Evolutionary conservation across 225 moss, liverwort and hornwort genomes (phyloP).

Genomic region (Lunularia cruciata): DNA sequence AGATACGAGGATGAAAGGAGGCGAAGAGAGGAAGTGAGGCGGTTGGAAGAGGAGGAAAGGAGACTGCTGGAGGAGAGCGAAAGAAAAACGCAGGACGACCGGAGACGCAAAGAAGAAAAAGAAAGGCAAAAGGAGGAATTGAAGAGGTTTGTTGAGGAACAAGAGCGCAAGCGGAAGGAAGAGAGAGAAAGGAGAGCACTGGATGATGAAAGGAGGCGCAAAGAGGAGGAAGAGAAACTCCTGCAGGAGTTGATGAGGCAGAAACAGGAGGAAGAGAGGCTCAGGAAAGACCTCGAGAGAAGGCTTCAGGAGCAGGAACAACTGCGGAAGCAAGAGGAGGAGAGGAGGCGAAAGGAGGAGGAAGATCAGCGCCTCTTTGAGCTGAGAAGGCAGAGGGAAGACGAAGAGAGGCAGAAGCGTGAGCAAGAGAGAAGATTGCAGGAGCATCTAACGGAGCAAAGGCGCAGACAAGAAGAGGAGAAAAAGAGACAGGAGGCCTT

Average conservation of each 20-base stretch:
- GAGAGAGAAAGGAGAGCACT: slow-evolving; percentile 19
- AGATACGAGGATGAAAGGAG: slow-evolving; percentile 31
- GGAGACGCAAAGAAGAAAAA: slow-evolving; percentile 20
- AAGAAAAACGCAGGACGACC: slow-evolving; percentile 19
- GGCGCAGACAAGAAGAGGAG: slow-evolving; percentile 22
- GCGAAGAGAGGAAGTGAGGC: slow-evolving; percentile 26
- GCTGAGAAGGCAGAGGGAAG: slow-evolving; percentile 5
- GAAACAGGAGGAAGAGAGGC: slow-evolving; percentile 29
- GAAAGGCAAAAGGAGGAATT: slow-evolving; percentile 16
- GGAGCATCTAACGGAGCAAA: background rate
- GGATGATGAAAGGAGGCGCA: slow-evolving; percentile 21
- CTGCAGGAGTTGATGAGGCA: slow-evolving; percentile 2
- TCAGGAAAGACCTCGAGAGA: slow-evolving; percentile 17
- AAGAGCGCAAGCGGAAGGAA: slow-evolving; percentile 14
- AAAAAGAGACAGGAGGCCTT: slow-evolving; percentile 23
- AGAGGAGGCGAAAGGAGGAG: slow-evolving; percentile 14
- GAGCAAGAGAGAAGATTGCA: slow-evolving; percentile 9
- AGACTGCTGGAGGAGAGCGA: slow-evolving; percentile 25
- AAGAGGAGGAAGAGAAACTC: slow-evolving; percentile 15
- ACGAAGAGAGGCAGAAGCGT: slow-evolving; percentile 3
- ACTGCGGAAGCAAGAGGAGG: slow-evolving; percentile 22
- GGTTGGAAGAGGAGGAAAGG: slow-evolving; percentile 29
- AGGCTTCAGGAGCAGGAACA: slow-evolving; percentile 24
- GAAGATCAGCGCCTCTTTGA: slow-evolving; percentile 19
- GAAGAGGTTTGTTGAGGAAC: background rate